phyloP scores from a whole-genome alignment of 2,329 filamentous ascomycete species.

The Fusarium dlaminii region DNA sequence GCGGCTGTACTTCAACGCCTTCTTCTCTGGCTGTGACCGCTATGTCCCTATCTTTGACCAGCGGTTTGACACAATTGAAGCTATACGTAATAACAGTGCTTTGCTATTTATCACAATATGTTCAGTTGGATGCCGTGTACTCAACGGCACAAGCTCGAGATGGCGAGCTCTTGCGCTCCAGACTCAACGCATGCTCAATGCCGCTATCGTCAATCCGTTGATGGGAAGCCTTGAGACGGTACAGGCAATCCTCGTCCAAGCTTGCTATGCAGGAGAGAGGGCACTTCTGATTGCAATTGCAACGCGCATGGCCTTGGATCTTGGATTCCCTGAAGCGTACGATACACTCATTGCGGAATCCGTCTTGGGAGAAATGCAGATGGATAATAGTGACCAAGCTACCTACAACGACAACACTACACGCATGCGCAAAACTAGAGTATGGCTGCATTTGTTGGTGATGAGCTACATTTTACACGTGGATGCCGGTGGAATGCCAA shows the following conservation, averaged over 20 bases:
- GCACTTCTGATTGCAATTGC: slow-evolving; percentile 7
- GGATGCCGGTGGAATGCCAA: slow-evolving; percentile 5
- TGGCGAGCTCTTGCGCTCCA: slow-evolving; percentile 1
- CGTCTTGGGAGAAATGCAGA: not conserved
- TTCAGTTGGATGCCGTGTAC: slow-evolving; percentile 12
- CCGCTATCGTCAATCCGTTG: not conserved
- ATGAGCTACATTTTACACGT: slow-evolving; percentile 16
- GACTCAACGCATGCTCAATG: slow-evolving; percentile 16
- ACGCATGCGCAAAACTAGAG: slow-evolving; percentile 4
- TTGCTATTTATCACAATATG: slow-evolving; percentile 7
- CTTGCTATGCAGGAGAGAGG: slow-evolving; percentile 12
- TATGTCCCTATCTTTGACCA: slow-evolving; percentile 12
- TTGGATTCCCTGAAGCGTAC: slow-evolving; percentile 8
- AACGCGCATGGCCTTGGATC: slow-evolving; percentile 13
- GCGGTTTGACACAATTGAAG: not conserved
- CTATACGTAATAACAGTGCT: not conserved
- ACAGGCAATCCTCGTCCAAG: slow-evolving; percentile 1
- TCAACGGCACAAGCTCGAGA: not conserved
- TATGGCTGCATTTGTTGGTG: slow-evolving; percentile 3
- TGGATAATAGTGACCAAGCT: not conserved
- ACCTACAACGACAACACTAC: not conserved
- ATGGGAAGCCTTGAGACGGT: slow-evolving; percentile 14
- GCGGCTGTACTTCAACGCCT: slow-evolving; percentile 3
- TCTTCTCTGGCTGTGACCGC: slow-evolving; percentile 15
- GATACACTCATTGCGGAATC: not conserved